phyloP scores from a whole-genome alignment of 768 basidiomycete species.

The Amylocystis lapponica region DNA sequence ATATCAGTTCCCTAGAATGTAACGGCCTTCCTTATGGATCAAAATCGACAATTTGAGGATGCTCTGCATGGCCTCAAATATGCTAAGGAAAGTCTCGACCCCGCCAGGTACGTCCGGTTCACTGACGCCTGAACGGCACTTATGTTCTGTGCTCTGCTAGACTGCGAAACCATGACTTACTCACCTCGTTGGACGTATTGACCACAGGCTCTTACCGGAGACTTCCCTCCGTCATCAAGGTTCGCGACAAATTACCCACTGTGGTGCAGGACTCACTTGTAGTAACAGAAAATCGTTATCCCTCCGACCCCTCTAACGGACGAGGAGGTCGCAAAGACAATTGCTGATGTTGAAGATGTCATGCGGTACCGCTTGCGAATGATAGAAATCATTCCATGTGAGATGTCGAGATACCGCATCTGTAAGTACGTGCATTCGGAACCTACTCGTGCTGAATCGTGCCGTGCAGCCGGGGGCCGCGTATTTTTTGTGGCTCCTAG shows the following conservation, averaged over 20 bases:
- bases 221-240: slow-evolving; percentile 79
- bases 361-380: slow-evolving; percentile 77
- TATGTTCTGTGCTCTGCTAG: slow-evolving; percentile 30
- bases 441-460: slow-evolving; percentile 1
- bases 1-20: slow-evolving; percentile 53
- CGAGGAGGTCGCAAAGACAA: slow-evolving; percentile 54
- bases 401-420: slow-evolving; percentile 70
- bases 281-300: slow-evolving; percentile 58
- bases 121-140: neutral
- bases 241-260: slow-evolving; percentile 26
- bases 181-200: slow-evolving; percentile 87
- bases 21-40: slow-evolving; percentile 78
- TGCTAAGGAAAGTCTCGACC: slow-evolving; percentile 64
- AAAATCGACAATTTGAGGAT: slow-evolving; percentile 78
- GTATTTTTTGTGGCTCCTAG: slow-evolving; percentile 69
- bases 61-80: slow-evolving; percentile 57
- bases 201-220: slow-evolving; percentile 82
- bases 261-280: too few relatives aligned
- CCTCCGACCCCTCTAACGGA: slow-evolving; percentile 65
- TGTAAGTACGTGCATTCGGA: slow-evolving; percentile 33
- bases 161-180: slow-evolving; percentile 87
- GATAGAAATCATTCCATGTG: slow-evolving; percentile 74
- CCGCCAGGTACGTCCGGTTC: slow-evolving; percentile 55
- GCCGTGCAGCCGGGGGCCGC: slow-evolving; percentile 61
- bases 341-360: slow-evolving; percentile 68